A percentile compares a stretch with the other conserved stretches of the same genome.
These are phyloP conservation scores for Phlebopus sp. DNA, from an alignment of 1,284 basidiomycete genomes.

Conservation along the genomic window DNA sequence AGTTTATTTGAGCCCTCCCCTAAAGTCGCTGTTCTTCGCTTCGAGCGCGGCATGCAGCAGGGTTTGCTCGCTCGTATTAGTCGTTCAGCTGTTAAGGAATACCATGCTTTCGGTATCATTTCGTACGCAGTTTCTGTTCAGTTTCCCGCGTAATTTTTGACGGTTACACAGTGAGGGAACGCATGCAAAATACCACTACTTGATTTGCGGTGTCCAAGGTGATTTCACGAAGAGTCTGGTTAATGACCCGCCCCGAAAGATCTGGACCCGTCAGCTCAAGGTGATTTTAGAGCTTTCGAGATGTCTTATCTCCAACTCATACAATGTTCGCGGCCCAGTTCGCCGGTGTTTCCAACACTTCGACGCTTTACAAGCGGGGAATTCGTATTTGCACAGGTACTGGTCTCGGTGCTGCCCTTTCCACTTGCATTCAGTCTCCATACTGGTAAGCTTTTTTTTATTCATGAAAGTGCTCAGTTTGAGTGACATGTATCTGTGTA, in stretches of 20 bases:
- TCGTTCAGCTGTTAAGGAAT: constrained; percentile 56
- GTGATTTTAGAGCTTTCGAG: constrained; percentile 31
- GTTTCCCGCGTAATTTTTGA: constrained; percentile 11
- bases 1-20: constrained; percentile 47
- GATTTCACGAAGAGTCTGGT: constrained; percentile 73
- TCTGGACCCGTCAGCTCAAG: constrained; percentile 77
- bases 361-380: constrained; percentile 68
- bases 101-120: constrained; percentile 61
- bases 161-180: constrained; percentile 52
- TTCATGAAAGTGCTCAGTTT: constrained; percentile 5
- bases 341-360: constrained; percentile 78
- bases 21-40: constrained; percentile 58
- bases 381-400: constrained; percentile 78
- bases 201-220: constrained; percentile 77
- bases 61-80: constrained; percentile 57
- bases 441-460: constrained; percentile 51
- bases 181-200: constrained; percentile 69
- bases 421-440: constrained; percentile 69
- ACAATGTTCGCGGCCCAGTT: constrained; percentile 41
- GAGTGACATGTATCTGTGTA: constrained; percentile 23
- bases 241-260: constrained; percentile 58
- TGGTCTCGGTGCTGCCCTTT: constrained; percentile 71
- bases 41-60: constrained; percentile 64
- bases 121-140: constrained; percentile 37
- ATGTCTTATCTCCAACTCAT: constrained; percentile 3